These are phyloP conservation scores for Artomyces pyxidatus DNA, from an alignment of 768 basidiomycete species.

Conservation along the genomic window DNA sequence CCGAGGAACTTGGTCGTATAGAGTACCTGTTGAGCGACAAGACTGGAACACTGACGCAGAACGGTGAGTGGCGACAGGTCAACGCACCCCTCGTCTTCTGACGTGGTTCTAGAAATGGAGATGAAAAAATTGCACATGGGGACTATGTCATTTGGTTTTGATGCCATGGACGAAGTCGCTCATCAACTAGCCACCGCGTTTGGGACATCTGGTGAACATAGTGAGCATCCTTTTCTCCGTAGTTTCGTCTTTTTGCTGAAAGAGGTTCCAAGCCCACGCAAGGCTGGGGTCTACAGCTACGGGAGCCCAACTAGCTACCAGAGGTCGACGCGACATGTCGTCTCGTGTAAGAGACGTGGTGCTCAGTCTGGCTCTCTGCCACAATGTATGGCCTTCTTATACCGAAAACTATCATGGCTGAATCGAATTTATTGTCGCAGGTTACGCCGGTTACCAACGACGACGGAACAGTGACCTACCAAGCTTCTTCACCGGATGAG, in stretches of 20 bases:
- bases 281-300: slow-evolving; percentile 57
- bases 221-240: slow-evolving; percentile 4
- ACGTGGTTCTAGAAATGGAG: slow-evolving; percentile 78
- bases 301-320: slow-evolving; percentile 72
- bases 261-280: slow-evolving; percentile 25
- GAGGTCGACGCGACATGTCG: slow-evolving; percentile 92
- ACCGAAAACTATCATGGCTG: not conserved
- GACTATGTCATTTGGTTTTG: slow-evolving; percentile 92
- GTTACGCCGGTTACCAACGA: slow-evolving; percentile 95
- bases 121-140: slow-evolving; percentile 99
- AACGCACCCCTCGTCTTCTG: not conserved
- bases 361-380: slow-evolving; percentile 87
- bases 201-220: slow-evolving; percentile 49
- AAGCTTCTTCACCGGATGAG: slow-evolving; percentile 98
- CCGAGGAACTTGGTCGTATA: slow-evolving; percentile 92
- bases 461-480: slow-evolving; percentile 91
- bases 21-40: slow-evolving; percentile 97
- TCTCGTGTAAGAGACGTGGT: slow-evolving; percentile 90
- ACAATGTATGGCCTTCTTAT: slow-evolving; percentile 63
- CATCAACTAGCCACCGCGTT: slow-evolving; percentile 87
- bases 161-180: slow-evolving; percentile 98
- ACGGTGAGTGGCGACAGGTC: slow-evolving; percentile 47
- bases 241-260: too few species aligned
- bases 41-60: slow-evolving; percentile 96
- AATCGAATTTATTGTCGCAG: too few species aligned